phyloP scores from a whole-genome alignment of 352 stramenopile species.

The Globisporangium parvum region DNA sequence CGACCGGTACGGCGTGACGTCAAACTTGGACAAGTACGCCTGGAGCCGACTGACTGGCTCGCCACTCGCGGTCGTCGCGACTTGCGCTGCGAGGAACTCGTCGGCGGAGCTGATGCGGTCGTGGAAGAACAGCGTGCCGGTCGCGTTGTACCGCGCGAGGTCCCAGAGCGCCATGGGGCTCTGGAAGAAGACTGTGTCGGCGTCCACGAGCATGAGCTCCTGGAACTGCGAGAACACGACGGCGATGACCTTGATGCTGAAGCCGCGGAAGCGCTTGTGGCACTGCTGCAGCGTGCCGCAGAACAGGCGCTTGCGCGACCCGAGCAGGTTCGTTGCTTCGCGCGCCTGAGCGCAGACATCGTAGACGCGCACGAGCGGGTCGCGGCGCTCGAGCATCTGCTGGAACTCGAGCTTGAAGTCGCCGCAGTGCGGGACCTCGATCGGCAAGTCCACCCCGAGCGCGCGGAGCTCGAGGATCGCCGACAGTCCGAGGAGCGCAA shows the following conservation, averaged over 20 bases:
- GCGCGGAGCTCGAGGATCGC: slow-evolving; percentile 54
- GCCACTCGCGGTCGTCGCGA: slow-evolving; percentile 6
- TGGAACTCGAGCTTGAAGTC: slow-evolving; percentile 42
- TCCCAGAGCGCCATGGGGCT: slow-evolving; percentile 50
- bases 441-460: slow-evolving; percentile 45
- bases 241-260: slow-evolving; percentile 59
- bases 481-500: slow-evolving; percentile 51
- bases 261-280: slow-evolving; percentile 42
- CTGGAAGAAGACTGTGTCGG: slow-evolving; percentile 63
- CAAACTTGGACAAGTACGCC: slow-evolving; percentile 47
- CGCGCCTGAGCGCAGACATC: slow-evolving; percentile 50
- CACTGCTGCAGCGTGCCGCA: slow-evolving; percentile 38
- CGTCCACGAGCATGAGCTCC: slow-evolving; percentile 73
- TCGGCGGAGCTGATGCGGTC: slow-evolving; percentile 35
- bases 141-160: slow-evolving; percentile 36
- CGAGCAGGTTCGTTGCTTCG: slow-evolving; percentile 18
- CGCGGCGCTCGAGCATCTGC: slow-evolving; percentile 21
- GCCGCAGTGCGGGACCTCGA: slow-evolving; percentile 64
- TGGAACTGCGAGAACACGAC: slow-evolving; percentile 61
- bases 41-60: slow-evolving; percentile 33
- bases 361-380: slow-evolving; percentile 55
- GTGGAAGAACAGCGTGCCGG: slow-evolving; percentile 56
- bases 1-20: slow-evolving; percentile 32
- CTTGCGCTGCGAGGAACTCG: slow-evolving; percentile 34
- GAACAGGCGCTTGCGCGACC: slow-evolving; percentile 34